Percentiles rank a stretch among this genome's conserved stretches.
phyloP scores from a whole-genome alignment of 495 filamentous ascomycete genomes.

The Penicillium antarcticum region DNA sequence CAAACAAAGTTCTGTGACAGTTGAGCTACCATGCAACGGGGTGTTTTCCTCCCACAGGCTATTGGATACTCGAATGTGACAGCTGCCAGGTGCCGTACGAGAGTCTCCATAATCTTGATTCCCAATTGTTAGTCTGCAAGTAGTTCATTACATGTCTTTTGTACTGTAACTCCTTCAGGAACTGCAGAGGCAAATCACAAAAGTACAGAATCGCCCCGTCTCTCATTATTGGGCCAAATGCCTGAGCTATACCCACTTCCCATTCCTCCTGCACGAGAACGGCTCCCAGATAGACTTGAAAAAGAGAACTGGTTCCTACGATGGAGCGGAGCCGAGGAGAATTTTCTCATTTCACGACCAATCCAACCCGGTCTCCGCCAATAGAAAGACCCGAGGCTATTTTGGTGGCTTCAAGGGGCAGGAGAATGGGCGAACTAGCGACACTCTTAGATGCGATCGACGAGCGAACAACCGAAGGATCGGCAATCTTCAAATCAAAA shows the following conservation, averaged over 20 bases:
- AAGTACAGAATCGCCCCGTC: too few relatives aligned
- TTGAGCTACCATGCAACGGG: constrained; percentile 10
- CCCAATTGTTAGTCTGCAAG: too few relatives aligned
- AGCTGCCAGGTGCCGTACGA: neutral
- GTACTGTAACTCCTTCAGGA: too few relatives aligned
- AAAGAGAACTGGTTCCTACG: neutral
- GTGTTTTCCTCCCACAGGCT: neutral
- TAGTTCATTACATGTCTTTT: too few relatives aligned
- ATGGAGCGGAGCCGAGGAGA: neutral
- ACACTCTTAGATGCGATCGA: constrained; percentile 11
- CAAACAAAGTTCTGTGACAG: constrained; percentile 15
- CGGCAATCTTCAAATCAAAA: constrained; percentile 33
- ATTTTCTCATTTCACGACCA: neutral
- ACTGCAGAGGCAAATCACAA: too few relatives aligned
- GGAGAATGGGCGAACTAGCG: constrained; percentile 11
- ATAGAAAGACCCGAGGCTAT: neutral
- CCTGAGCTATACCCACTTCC: too few relatives aligned
- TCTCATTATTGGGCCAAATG: too few relatives aligned
- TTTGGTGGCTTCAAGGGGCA: constrained; percentile 13
- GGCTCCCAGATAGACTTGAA: too few relatives aligned
- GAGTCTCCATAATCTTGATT: neutral
- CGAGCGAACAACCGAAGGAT: constrained; percentile 22
- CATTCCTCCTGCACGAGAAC: too few relatives aligned
- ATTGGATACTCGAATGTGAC: constrained; percentile 2
- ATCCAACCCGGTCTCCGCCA: neutral